Conservation (phyloP, 2,329 filamentous ascomycete species). For the Pseudocercospora fuligena region DNA sequence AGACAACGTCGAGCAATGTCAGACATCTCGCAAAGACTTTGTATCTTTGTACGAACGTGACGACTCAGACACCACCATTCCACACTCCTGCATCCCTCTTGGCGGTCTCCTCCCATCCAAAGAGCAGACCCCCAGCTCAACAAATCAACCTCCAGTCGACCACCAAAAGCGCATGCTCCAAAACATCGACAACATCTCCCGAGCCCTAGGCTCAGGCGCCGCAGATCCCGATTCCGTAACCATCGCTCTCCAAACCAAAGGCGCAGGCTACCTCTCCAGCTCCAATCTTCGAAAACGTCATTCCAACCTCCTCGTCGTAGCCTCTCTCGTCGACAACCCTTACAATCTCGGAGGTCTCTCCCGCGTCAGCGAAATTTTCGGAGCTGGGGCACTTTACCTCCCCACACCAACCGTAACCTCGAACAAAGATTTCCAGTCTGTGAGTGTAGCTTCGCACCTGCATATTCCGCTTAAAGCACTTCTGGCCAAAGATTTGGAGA, state of each 20-base stretch:
- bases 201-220: constrained; percentile 21
- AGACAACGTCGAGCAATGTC: constrained; percentile 47
- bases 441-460: constrained; percentile 55
- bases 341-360: constrained; percentile 58
- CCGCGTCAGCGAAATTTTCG: constrained; percentile 58
- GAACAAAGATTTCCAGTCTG: constrained; percentile 56
- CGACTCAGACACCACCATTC: constrained; percentile 14
- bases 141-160: constrained; percentile 5
- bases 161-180: constrained; percentile 22
- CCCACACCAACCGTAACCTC: constrained; percentile 46
- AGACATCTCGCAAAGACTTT: constrained; percentile 49
- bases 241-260: constrained; percentile 57
- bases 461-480: constrained; percentile 53
- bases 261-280: constrained; percentile 49
- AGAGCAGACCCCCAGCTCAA: background rate
- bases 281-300: constrained; percentile 34
- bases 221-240: constrained; percentile 12
- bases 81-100: constrained; percentile 40
- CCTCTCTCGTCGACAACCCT: constrained; percentile 56
- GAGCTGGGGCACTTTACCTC: constrained; percentile 52
- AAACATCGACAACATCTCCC: constrained; percentile 26
- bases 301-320: constrained; percentile 51
- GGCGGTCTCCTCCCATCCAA: constrained; percentile 30
- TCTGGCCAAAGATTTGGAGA: constrained; percentile 31
- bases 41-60: constrained; percentile 41